Conservation (phyloP, 768 basidiomycete species). For the Termitomyces sp. region DNA sequence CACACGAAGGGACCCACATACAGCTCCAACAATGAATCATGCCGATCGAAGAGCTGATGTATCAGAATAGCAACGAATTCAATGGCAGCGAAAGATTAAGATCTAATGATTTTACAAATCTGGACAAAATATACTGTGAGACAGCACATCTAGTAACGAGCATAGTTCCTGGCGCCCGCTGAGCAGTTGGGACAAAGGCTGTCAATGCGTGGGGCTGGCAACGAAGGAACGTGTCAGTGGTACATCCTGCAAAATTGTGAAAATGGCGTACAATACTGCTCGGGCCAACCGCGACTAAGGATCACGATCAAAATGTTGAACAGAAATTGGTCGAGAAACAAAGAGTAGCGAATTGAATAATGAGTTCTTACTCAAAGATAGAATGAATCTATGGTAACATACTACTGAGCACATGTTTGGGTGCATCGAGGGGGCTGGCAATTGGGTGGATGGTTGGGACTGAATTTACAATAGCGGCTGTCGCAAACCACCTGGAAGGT, state of each 20-base stretch:
- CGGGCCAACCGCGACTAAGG: constrained; percentile 40
- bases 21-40: too few species aligned
- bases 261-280: constrained; percentile 42
- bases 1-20: too few species aligned
- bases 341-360: not conserved
- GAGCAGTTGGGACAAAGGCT: constrained; percentile 40
- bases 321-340: too few species aligned
- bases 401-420: constrained; percentile 46
- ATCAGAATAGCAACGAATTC: not conserved
- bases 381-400: constrained; percentile 17
- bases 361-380: not conserved
- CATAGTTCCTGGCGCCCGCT: not conserved
- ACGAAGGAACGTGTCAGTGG: not conserved
- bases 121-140: not conserved
- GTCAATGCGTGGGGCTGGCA: constrained; percentile 42
- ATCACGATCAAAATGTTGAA: not conserved
- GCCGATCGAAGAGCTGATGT: too few species aligned
- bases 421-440: constrained; percentile 45
- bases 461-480: constrained; percentile 46
- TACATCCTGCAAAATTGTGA: not conserved
- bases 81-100: not conserved
- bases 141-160: not conserved
- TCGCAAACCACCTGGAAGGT: not conserved
- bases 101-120: not conserved
- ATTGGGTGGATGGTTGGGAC: constrained; percentile 44